Percentiles rank a stretch among this genome's conserved stretches.
Conservation (phyloP, 805 yeast genomes). For the Maudiozyma pseudohumilis region DNA sequence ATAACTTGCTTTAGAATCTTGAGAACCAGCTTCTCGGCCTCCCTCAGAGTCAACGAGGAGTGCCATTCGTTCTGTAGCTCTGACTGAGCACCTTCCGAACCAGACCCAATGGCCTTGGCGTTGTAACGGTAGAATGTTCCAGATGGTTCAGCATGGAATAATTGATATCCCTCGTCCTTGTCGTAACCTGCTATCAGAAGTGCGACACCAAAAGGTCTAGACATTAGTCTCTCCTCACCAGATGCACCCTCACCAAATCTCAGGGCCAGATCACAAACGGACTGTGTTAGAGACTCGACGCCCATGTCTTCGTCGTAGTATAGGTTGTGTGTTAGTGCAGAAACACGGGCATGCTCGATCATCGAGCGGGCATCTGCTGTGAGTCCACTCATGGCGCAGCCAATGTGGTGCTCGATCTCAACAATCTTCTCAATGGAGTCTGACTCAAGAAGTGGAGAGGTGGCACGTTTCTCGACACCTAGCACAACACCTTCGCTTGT, state of each 20-base stretch:
- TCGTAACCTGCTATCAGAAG: slow-evolving; percentile 90
- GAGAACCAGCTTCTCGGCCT: slow-evolving; percentile 83
- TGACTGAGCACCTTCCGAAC: slow-evolving; percentile 98
- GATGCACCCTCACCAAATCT: slow-evolving; percentile 96
- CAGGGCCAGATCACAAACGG: slow-evolving; percentile 92
- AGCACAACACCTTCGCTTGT: slow-evolving; percentile 93
- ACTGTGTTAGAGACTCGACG: slow-evolving; percentile 89
- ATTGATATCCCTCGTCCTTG: slow-evolving; percentile 86
- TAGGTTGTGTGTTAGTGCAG: slow-evolving; percentile 75
- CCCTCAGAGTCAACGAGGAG: slow-evolving; percentile 77
- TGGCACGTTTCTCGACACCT: slow-evolving; percentile 95
- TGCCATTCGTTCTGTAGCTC: slow-evolving; percentile 96
- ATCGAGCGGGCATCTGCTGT: slow-evolving; percentile 98
- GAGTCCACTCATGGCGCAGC: slow-evolving; percentile 97
- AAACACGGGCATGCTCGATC: slow-evolving; percentile 96
- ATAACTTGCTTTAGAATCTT: slow-evolving; percentile 92
- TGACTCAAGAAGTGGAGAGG: slow-evolving; percentile 82
- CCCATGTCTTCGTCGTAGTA: slow-evolving; percentile 88
- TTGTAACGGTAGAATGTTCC: slow-evolving; percentile 97
- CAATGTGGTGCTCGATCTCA: slow-evolving; percentile 87
- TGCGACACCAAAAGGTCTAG: slow-evolving; percentile 98
- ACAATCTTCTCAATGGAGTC: slow-evolving; percentile 93
- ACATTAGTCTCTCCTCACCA: slow-evolving; percentile 86
- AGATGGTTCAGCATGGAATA: slow-evolving; percentile 97
- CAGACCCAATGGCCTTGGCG: slow-evolving; percentile 98